Evolutionary conservation across 2,329 filamentous ascomycete species (phyloP).

Genomic region (Aspergillus pseudoglaucus): DNA sequence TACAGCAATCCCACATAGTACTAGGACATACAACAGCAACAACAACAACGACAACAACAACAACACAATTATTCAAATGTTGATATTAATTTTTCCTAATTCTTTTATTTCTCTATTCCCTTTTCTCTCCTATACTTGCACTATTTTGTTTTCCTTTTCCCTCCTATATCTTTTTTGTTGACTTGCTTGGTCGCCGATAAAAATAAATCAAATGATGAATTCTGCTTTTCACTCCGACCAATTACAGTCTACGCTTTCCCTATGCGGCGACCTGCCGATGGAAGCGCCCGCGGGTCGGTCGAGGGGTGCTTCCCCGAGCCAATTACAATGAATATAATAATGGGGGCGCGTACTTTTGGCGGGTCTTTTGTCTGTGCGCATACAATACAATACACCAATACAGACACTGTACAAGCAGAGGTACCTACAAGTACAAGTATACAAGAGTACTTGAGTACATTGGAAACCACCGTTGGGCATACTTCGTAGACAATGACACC

Average conservation of each 20-base stretch:
- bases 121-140: no score
- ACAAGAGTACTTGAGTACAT: no score
- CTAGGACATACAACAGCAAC: background rate
- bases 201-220: background rate
- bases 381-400: background rate
- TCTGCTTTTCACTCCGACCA: background rate
- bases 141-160: no score
- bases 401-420: background rate
- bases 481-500: no score
- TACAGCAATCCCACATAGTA: background rate
- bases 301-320: constrained; percentile 28
- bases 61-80: constrained; percentile 10
- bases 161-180: no score
- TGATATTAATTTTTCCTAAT: no score
- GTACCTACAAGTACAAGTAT: background rate
- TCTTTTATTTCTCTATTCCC: no score
- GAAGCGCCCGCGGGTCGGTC: constrained; percentile 20
- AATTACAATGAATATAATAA: constrained; percentile 18
- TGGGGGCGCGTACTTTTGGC: constrained; percentile 26
- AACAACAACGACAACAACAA: constrained; percentile 5
- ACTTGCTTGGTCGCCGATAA: background rate
- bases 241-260: constrained; percentile 16
- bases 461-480: no score
- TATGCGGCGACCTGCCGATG: constrained; percentile 29
- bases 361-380: constrained; percentile 6